phyloP scores from a whole-genome alignment of 352 stramenopile species.

The Globisporangium lucens region DNA sequence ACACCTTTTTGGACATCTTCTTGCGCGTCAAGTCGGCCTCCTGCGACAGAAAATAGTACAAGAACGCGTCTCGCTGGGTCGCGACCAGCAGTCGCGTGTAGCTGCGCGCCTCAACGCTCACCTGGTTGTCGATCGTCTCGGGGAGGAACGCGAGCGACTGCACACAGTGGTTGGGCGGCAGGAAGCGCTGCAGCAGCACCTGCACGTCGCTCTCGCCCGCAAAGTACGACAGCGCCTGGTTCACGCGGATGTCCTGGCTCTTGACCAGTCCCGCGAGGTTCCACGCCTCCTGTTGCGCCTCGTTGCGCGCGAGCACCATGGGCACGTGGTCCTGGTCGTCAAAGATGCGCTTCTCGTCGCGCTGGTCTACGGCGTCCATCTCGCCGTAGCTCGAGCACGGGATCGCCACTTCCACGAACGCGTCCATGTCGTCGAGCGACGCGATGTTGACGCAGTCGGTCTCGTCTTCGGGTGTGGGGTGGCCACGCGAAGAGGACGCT shows the following conservation, averaged over 20 bases:
- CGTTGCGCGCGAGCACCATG: slow-evolving; percentile 62
- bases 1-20: slow-evolving; percentile 77
- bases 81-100: slow-evolving; percentile 74
- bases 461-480: slow-evolving; percentile 37
- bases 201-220: slow-evolving; percentile 57
- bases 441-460: slow-evolving; percentile 40
- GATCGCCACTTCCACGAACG: slow-evolving; percentile 59
- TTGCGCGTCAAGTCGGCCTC: slow-evolving; percentile 69
- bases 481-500: background rate
- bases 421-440: slow-evolving; percentile 31
- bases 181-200: slow-evolving; percentile 67
- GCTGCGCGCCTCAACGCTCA: slow-evolving; percentile 68
- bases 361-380: slow-evolving; percentile 35
- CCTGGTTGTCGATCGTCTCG: slow-evolving; percentile 79
- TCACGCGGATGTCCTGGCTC: slow-evolving; percentile 76
- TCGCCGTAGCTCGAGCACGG: slow-evolving; percentile 55
- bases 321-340: slow-evolving; percentile 58
- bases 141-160: slow-evolving; percentile 67
- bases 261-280: slow-evolving; percentile 70
- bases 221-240: slow-evolving; percentile 76
- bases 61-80: slow-evolving; percentile 60
- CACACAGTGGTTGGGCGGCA: slow-evolving; percentile 75
- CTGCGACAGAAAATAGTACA: slow-evolving; percentile 82
- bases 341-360: slow-evolving; percentile 50
- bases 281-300: slow-evolving; percentile 71